These are phyloP conservation scores for Didymella keratinophila DNA, from an alignment of 2,329 filamentous ascomycete species.

Conservation along the genomic window DNA sequence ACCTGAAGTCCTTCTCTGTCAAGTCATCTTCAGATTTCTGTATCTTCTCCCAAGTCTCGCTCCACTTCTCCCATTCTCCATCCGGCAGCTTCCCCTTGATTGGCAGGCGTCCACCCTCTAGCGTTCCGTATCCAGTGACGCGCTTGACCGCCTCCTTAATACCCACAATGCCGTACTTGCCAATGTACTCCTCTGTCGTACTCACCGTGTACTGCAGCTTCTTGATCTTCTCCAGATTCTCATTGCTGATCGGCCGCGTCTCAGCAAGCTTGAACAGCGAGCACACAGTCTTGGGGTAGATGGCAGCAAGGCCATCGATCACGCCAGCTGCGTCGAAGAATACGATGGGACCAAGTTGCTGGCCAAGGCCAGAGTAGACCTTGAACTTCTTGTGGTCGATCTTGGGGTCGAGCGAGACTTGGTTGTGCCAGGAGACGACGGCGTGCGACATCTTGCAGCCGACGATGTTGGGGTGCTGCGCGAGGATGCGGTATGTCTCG, in stretches of 20 bases:
- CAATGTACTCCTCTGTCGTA: slow-evolving; percentile 68
- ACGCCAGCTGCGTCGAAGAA: slow-evolving; percentile 69
- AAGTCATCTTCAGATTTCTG: slow-evolving; percentile 44
- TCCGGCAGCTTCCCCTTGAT: slow-evolving; percentile 66
- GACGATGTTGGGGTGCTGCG: slow-evolving; percentile 71
- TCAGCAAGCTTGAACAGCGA: slow-evolving; percentile 62
- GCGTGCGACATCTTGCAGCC: slow-evolving; percentile 75
- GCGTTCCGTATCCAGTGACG: slow-evolving; percentile 66
- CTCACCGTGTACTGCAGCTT: slow-evolving; percentile 68
- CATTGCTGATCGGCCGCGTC: slow-evolving; percentile 44
- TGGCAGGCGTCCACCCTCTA: slow-evolving; percentile 67
- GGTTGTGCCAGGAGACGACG: slow-evolving; percentile 69
- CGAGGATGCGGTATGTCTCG: slow-evolving; percentile 65
- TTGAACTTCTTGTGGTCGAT: slow-evolving; percentile 68
- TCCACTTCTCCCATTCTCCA: slow-evolving; percentile 63
- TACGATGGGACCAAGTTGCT: slow-evolving; percentile 70
- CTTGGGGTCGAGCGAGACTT: slow-evolving; percentile 66
- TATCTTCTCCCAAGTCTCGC: slow-evolving; percentile 41
- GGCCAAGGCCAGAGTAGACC: slow-evolving; percentile 70
- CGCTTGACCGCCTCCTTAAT: slow-evolving; percentile 70
- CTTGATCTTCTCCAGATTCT: slow-evolving; percentile 59
- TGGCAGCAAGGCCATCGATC: slow-evolving; percentile 71
- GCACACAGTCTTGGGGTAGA: slow-evolving; percentile 70
- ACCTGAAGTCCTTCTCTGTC: slow-evolving; percentile 36
- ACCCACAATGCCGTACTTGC: slow-evolving; percentile 66